Conservation (phyloP, 768 basidiomycete genomes). For the Termitomyces sp. region DNA sequence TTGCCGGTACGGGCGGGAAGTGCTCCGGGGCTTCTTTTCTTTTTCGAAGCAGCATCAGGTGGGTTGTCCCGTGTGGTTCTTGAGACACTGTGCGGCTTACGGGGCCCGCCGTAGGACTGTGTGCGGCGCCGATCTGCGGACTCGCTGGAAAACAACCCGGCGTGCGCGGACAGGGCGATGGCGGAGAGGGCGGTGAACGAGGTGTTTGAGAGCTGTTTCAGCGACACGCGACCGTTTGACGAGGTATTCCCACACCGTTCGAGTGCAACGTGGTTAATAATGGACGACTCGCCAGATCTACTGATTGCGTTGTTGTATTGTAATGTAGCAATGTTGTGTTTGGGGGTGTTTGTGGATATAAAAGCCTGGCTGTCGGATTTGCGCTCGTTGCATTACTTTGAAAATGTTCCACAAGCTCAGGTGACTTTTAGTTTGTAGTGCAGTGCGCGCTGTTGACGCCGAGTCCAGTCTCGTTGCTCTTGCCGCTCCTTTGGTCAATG, state of each 20-base stretch:
- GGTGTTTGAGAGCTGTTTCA: slow-evolving; percentile 96
- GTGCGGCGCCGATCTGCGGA: slow-evolving; percentile 82
- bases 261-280: background rate
- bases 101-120: slow-evolving; percentile 53
- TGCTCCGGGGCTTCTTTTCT: slow-evolving; percentile 60
- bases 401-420: slow-evolving; percentile 13
- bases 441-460: background rate
- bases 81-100: background rate
- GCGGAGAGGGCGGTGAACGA: slow-evolving; percentile 92
- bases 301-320: background rate
- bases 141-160: slow-evolving; percentile 77
- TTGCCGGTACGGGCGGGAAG: slow-evolving; percentile 80
- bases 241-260: slow-evolving; percentile 51
- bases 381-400: slow-evolving; percentile 12
- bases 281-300: slow-evolving; percentile 13
- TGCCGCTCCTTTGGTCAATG: slow-evolving; percentile 41
- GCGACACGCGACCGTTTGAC: slow-evolving; percentile 94
- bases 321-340: slow-evolving; percentile 6
- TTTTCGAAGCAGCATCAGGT: slow-evolving; percentile 97
- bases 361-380: slow-evolving; percentile 13
- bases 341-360: slow-evolving; percentile 24
- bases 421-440: background rate
- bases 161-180: slow-evolving; percentile 66
- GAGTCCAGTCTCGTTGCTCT: slow-evolving; percentile 33
- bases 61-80: slow-evolving; percentile 2